A percentile compares a stretch with the other conserved stretches of the same genome.
Conservation (phyloP, 164 flowering plant genomes). For the Dillenia suffruticosa region DNA sequence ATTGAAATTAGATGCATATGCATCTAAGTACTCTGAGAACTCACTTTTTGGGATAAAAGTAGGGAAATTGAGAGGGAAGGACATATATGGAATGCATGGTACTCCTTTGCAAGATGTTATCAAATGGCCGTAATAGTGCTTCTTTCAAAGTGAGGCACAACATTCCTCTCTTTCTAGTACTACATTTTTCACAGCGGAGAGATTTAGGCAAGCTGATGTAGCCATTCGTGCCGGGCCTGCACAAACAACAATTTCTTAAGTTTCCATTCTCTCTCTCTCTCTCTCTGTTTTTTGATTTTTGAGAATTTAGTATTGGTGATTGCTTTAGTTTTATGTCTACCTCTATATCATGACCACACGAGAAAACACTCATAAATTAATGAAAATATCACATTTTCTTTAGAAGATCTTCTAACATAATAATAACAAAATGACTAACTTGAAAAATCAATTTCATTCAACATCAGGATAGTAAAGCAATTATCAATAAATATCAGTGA, state of each 20-base stretch:
- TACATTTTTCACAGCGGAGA: constrained; percentile 16
- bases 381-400: too few species aligned
- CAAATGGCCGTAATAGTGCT: constrained; percentile 31
- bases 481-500: too few species aligned
- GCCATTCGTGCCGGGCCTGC: constrained; percentile 40
- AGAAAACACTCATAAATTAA: too few species aligned
- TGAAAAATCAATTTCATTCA: too few species aligned
- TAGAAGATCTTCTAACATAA: too few species aligned
- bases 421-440: too few species aligned
- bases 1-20: constrained; percentile 20
- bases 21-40: constrained; percentile 32
- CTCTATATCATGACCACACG: too few species aligned
- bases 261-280: constrained; percentile 3
- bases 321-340: too few species aligned
- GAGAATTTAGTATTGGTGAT: too few species aligned
- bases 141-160: constrained; percentile 34
- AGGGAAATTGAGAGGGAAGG: constrained; percentile 14
- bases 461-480: too few species aligned
- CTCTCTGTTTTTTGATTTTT: too few species aligned
- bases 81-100: constrained; percentile 32
- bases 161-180: constrained; percentile 39
- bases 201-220: constrained; percentile 28
- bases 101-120: constrained; percentile 32
- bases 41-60: constrained; percentile 20
- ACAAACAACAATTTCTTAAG: constrained; percentile 21